These are phyloP conservation scores for Sphaerobolus stellatus DNA, from an alignment of 1,284 basidiomycete genomes.

Conservation along the genomic window DNA sequence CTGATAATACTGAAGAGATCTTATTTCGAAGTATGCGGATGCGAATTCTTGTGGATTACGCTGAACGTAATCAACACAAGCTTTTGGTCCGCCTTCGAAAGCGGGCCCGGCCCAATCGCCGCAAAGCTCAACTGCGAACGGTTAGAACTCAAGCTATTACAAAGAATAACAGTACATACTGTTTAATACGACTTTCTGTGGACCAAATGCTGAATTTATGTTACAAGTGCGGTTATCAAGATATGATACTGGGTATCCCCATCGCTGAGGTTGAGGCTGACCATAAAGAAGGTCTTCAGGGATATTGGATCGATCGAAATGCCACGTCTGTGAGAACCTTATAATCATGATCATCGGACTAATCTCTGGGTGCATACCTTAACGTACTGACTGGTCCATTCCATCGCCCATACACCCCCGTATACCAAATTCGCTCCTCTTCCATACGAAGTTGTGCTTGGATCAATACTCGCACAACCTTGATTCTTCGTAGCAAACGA, in stretches of 20 bases:
- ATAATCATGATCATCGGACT: background rate
- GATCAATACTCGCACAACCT: constrained; percentile 9
- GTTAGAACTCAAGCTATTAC: background rate
- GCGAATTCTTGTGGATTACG: constrained; percentile 1
- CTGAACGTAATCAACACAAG: constrained; percentile 1
- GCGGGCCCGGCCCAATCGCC: constrained; percentile 3
- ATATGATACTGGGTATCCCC: constrained; percentile 19
- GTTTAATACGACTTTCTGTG: constrained; percentile 6
- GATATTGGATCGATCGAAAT: constrained; percentile 20
- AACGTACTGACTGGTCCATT: constrained; percentile 23
- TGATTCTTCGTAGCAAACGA: constrained; percentile 5
- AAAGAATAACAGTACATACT: background rate
- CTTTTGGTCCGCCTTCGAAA: constrained; percentile 4
- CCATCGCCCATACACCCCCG: constrained; percentile 38
- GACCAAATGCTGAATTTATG: constrained; percentile 8
- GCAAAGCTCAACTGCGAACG: constrained; percentile 2
- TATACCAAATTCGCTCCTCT: constrained; percentile 23
- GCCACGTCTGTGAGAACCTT: constrained; percentile 17
- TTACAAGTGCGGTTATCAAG: constrained; percentile 17
- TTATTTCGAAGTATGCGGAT: constrained; percentile 4
- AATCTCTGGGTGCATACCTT: constrained; percentile 15
- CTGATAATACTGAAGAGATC: constrained; percentile 2
- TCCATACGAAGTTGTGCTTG: constrained; percentile 13
- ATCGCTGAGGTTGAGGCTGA: constrained; percentile 13
- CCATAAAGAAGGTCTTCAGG: constrained; percentile 26